phyloP scores from a whole-genome alignment of 192 early-diverging fungal genomes.

The Coemansia sp. region DNA sequence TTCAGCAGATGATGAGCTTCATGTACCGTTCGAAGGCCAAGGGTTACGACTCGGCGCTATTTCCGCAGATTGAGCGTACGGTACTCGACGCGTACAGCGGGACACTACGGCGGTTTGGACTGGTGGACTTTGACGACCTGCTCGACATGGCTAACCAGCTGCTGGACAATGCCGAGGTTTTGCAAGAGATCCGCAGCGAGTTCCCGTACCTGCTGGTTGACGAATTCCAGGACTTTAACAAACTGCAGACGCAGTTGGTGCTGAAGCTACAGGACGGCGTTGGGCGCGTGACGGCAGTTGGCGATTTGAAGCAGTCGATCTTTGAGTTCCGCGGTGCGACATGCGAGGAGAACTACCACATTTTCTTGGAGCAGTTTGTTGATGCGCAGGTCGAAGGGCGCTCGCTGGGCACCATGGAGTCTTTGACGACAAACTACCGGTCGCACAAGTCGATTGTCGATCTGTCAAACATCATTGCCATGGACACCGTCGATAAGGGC shows the following conservation, averaged over 20 bases:
- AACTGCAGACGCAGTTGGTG: constrained; percentile 47
- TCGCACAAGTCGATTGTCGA: constrained; percentile 52
- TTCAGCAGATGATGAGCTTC: constrained; percentile 11
- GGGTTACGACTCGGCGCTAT: constrained; percentile 20
- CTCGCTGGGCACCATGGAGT: constrained; percentile 22
- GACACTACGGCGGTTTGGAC: constrained; percentile 20
- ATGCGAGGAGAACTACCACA: constrained; percentile 42
- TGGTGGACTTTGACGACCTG: constrained; percentile 53
- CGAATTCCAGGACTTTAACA: constrained; percentile 53
- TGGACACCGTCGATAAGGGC: constrained; percentile 26
- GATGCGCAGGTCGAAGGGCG: constrained; percentile 23
- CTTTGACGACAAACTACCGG: constrained; percentile 48
- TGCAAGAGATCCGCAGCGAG: constrained; percentile 15
- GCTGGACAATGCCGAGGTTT: constrained; percentile 9
- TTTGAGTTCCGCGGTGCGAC: constrained; percentile 49
- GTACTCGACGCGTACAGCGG: constrained; percentile 43
- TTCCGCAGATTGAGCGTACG: constrained; percentile 20
- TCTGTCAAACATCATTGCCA: constrained; percentile 46
- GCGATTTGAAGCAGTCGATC: constrained; percentile 51
- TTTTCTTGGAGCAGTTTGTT: constrained; percentile 38
- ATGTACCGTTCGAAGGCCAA: constrained; percentile 41
- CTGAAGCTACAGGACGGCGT: constrained; percentile 26
- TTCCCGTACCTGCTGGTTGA: constrained; percentile 46
- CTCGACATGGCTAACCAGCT: constrained; percentile 23
- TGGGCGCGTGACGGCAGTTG: constrained; percentile 46